Percentiles rank a stretch among this genome's conserved stretches.
These are phyloP conservation scores for Diphasiastrum complanatum DNA, from an alignment of 83 land plant genomes.

Conservation along the genomic window DNA sequence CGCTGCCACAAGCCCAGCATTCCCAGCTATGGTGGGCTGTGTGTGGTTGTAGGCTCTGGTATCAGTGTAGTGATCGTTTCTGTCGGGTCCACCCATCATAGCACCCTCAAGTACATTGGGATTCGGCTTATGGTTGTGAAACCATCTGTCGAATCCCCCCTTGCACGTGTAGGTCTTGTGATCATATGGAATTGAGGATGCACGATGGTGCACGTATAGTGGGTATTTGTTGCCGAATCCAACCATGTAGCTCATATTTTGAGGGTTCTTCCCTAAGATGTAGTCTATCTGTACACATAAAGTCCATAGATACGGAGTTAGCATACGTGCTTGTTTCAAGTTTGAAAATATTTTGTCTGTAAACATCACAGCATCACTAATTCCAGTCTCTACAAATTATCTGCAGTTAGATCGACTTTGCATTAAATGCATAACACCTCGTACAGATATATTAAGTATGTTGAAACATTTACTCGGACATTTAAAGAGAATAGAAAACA, in stretches of 20 bases:
- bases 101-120: slow-evolving; percentile 1
- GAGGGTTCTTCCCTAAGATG: slow-evolving; percentile 8
- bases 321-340: too few species aligned
- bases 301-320: slow-evolving; percentile 2
- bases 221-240: slow-evolving; percentile 7
- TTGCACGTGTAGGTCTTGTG: neutral
- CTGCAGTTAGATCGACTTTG: too few species aligned
- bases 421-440: too few species aligned
- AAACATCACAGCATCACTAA: too few species aligned
- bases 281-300: slow-evolving; percentile 1
- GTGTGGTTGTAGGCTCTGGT: slow-evolving; percentile 2
- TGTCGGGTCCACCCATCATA: slow-evolving; percentile 9
- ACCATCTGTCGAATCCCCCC: neutral
- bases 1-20: slow-evolving; percentile 4
- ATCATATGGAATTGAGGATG: neutral
- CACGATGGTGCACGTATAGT: slow-evolving; percentile 7
- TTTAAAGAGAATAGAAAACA: too few species aligned
- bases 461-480: too few species aligned
- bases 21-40: slow-evolving; percentile 9
- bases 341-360: too few species aligned
- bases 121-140: slow-evolving; percentile 1
- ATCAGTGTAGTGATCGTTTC: neutral
- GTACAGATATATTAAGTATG: too few species aligned
- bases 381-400: too few species aligned
- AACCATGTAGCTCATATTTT: slow-evolving; percentile 5